These are phyloP conservation scores for Pyronema domesticum DNA, from an alignment of 495 filamentous ascomycete species.

Conservation along the genomic window DNA sequence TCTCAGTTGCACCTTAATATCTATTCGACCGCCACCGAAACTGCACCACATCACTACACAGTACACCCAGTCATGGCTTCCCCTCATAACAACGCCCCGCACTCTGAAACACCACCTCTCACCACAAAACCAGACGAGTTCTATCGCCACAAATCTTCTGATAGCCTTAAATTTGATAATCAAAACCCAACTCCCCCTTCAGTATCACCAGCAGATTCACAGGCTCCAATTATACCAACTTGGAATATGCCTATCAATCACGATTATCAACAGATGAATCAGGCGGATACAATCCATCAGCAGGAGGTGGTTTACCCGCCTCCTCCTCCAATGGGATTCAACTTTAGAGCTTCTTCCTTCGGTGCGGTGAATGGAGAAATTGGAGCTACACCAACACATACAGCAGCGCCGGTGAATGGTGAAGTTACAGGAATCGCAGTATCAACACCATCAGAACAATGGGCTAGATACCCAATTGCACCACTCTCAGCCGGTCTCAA, in stretches of 20 bases:
- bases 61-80: neutral
- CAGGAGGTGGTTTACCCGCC: slow-evolving; percentile 1
- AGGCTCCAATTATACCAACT: slow-evolving; percentile 17
- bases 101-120: slow-evolving; percentile 2
- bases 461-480: slow-evolving; percentile 16
- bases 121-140: slow-evolving; percentile 18
- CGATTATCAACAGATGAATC: neutral
- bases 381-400: slow-evolving; percentile 2
- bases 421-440: neutral
- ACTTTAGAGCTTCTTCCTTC: slow-evolving; percentile 6
- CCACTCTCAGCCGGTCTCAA: slow-evolving; percentile 20
- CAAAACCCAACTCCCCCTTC: slow-evolving; percentile 7
- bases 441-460: slow-evolving; percentile 6
- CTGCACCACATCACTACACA: neutral
- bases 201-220: slow-evolving; percentile 21
- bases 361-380: slow-evolving; percentile 21
- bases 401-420: neutral
- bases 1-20: neutral
- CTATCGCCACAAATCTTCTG: slow-evolving; percentile 11
- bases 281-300: slow-evolving; percentile 7
- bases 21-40: neutral
- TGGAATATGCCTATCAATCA: slow-evolving; percentile 9
- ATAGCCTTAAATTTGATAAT: slow-evolving; percentile 1
- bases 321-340: slow-evolving; percentile 6
- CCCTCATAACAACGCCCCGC: neutral